A percentile compares a stretch with the other conserved stretches of the same genome.
phyloP scores from a whole-genome alignment of 148 eudicot species.

The Rhododendron vialii region DNA sequence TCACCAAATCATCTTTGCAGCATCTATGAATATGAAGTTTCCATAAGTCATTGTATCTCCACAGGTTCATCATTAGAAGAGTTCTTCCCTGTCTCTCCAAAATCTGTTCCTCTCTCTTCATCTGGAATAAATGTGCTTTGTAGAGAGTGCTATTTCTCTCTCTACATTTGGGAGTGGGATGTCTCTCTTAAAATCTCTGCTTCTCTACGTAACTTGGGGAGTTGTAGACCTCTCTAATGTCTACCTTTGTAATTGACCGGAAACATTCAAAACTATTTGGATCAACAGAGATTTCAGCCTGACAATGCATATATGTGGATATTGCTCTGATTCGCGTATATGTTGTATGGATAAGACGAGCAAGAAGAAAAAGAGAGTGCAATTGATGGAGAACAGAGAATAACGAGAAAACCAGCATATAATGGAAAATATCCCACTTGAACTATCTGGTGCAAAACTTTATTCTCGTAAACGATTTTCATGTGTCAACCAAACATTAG shows the following conservation, averaged over 20 bases:
- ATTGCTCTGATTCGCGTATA: not conserved
- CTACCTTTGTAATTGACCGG: not conserved
- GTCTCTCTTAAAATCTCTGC: not conserved
- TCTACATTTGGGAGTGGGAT: not conserved
- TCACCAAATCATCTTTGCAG: not conserved
- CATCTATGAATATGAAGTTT: not conserved
- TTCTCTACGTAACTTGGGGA: not conserved
- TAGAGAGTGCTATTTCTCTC: not conserved
- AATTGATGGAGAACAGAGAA: not conserved
- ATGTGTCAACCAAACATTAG: not conserved
- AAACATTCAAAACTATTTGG: not conserved
- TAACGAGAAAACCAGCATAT: not conserved
- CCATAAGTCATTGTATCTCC: not conserved
- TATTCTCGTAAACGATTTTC: not conserved
- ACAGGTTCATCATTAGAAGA: not conserved
- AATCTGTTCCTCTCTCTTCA: not conserved
- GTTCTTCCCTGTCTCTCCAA: not conserved
- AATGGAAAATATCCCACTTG: not conserved
- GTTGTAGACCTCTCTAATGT: not conserved
- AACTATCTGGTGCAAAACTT: not conserved
- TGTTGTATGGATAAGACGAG: not conserved
- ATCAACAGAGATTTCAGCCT: not conserved
- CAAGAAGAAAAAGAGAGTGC: not conserved
- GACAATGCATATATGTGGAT: not conserved
- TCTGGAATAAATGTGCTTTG: not conserved